Conservation (phyloP, 1,284 basidiomycete genomes). For the Ustilago bromivora region DNA sequence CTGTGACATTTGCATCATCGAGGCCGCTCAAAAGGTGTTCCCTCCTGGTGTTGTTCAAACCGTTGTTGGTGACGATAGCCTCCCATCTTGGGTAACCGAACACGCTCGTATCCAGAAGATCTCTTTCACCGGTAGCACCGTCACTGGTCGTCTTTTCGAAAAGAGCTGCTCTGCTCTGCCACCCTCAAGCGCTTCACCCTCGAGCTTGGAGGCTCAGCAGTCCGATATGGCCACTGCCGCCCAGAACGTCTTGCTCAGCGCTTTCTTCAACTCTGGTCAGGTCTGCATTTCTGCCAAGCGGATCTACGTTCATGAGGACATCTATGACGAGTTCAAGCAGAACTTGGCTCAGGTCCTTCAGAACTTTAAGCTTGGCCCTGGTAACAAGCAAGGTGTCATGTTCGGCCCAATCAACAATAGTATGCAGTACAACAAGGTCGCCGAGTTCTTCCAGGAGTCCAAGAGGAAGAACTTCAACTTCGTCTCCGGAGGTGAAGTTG, state of each 20-base stretch:
- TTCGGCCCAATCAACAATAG: slow-evolving; percentile 52
- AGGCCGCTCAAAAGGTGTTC: slow-evolving; percentile 45
- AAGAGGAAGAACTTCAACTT: slow-evolving; percentile 40
- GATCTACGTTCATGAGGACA: slow-evolving; percentile 53
- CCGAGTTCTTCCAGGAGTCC: slow-evolving; percentile 51
- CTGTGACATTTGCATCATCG: slow-evolving; percentile 46
- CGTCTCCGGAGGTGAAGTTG: slow-evolving; percentile 29
- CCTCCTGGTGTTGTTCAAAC: slow-evolving; percentile 51
- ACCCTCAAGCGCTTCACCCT: slow-evolving; percentile 54
- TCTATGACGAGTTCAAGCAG: slow-evolving; percentile 52
- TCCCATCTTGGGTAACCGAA: slow-evolving; percentile 50
- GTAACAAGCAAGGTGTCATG: slow-evolving; percentile 35
- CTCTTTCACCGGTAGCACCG: slow-evolving; percentile 49
- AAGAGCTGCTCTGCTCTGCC: slow-evolving; percentile 36
- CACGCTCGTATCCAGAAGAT: slow-evolving; percentile 51
- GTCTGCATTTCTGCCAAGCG: slow-evolving; percentile 48
- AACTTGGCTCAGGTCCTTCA: slow-evolving; percentile 24
- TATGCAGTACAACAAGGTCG: slow-evolving; percentile 55
- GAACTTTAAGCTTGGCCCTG: slow-evolving; percentile 38
- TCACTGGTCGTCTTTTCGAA: slow-evolving; percentile 43
- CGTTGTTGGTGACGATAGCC: slow-evolving; percentile 44
- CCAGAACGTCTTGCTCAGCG: slow-evolving; percentile 27
- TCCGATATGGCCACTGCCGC: slow-evolving; percentile 28
- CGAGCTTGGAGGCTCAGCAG: slow-evolving; percentile 49
- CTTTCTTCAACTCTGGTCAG: slow-evolving; percentile 50